Evolutionary conservation across 805 yeast species (phyloP), one percentile per base, ranked within the genome.

Genomic region (Candida berthetii): DNA sequence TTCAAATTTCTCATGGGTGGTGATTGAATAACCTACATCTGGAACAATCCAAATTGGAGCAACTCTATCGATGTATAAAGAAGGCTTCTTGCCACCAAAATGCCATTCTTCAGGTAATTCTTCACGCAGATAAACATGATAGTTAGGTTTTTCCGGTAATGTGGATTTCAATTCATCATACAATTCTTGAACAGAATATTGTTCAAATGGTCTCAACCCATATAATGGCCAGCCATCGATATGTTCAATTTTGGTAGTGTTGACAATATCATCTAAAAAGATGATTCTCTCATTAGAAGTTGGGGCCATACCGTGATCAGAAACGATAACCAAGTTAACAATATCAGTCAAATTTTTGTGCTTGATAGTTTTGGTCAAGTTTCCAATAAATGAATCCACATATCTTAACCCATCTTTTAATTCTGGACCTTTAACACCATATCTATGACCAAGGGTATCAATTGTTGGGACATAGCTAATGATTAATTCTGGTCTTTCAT

Each of bases 241-340:
- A 51, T 81, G 79, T 44, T 79, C 81, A 37, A 85, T 70, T 43
- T 69, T 66, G 3, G 53, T 49, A 2, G 58, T 52, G 51, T 78
- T 79, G 10, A 87, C 61, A 15, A 86, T 46, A 48, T 88, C 93
- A 57, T 88, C 96, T 45, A 90, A 60, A 46, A 77, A 78, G 2
- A 89, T 63, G 10, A 86, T 58, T 45, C 96, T 65, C 11, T 80
- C 76, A 47, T 80, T 74, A 1, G 86, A 73, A 1, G 95, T 84
- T 7, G 96, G 91, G 0, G 95, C 82, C 96, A 88, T 89, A 10
- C 96, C 96, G 58, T 89, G 96, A 59, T 90, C 96, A 36, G 96
- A 85, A 3, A 90, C 84, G 35, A 90, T 65, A 0, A 91, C 62
- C 17, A 90, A 62, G 57, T 91, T 90, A 16, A 84, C 85, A 34